Evolutionary conservation across 2,329 filamentous ascomycete genomes (phyloP).

Genomic region (Penicillium sumatraense): DNA sequence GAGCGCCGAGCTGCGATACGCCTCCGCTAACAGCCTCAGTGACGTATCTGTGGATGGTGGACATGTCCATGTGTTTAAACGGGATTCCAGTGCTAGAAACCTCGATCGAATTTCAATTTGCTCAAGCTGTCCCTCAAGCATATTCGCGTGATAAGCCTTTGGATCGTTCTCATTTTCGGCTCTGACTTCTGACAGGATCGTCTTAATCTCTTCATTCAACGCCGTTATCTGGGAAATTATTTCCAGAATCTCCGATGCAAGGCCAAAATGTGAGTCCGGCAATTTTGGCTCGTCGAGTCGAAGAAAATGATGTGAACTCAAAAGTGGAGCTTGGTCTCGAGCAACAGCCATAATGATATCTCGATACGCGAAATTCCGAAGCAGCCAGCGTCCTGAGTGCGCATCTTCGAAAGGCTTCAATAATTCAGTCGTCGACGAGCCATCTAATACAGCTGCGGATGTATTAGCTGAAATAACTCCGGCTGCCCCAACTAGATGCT

Average conservation of each 20-base stretch:
- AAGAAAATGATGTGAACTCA: constrained; percentile 8
- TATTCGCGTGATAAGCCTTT: not conserved
- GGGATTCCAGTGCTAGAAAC: constrained; percentile 1
- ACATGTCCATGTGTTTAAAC: constrained; percentile 5
- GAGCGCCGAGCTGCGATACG: constrained; percentile 11
- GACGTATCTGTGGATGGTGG: constrained; percentile 6
- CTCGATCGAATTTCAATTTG: not conserved
- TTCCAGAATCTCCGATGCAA: constrained; percentile 11
- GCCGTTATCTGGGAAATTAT: constrained; percentile 2
- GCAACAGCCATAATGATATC: constrained; percentile 16
- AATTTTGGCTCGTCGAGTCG: constrained; percentile 3
- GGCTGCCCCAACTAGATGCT: constrained; percentile 10
- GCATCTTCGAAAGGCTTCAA: constrained; percentile 5
- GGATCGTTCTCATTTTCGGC: not conserved
- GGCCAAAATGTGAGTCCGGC: constrained; percentile 12
- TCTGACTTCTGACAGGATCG: not conserved
- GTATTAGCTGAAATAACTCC: constrained; percentile 9
- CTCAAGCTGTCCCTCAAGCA: not conserved
- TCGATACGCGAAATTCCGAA: constrained; percentile 14
- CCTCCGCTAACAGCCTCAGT: constrained; percentile 10
- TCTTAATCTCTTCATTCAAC: constrained; percentile 9
- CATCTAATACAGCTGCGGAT: not conserved
- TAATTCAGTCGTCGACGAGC: not conserved
- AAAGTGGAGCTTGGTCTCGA: constrained; percentile 5
- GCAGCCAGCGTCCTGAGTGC: constrained; percentile 9